A percentile compares a stretch with the other conserved stretches of the same genome.
phyloP scores from a whole-genome alignment of 2,329 filamentous ascomycete genomes.

The Dendrostoma leiphaemia region DNA sequence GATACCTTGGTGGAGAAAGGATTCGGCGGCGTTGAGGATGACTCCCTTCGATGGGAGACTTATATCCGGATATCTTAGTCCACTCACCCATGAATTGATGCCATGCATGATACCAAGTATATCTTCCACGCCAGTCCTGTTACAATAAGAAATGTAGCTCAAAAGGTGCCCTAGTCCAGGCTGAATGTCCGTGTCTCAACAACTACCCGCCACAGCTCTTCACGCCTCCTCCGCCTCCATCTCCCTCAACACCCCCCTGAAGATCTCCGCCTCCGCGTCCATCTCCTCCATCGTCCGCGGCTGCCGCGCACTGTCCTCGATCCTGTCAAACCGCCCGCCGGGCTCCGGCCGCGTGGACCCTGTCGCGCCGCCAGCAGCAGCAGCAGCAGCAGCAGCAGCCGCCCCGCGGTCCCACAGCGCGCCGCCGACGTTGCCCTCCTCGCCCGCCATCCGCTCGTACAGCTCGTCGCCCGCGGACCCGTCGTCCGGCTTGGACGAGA shows the following conservation, averaged over 20 bases:
- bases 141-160: too few species aligned
- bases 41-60: too few species aligned
- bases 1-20: too few species aligned
- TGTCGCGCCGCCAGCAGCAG: too few species aligned
- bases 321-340: conserved; percentile 60
- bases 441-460: conserved; percentile 78
- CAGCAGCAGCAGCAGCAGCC: too few species aligned
- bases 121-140: too few species aligned
- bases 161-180: not conserved
- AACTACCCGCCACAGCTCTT: too few species aligned
- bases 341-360: conserved; percentile 41
- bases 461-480: conserved; percentile 61
- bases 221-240: conserved; percentile 35
- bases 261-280: conserved; percentile 70
- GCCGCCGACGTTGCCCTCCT: conserved; percentile 79
- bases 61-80: too few species aligned
- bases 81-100: too few species aligned
- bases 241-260: conserved; percentile 50
- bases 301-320: conserved; percentile 69
- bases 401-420: conserved; percentile 65
- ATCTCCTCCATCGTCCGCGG: conserved; percentile 73
- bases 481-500: conserved; percentile 39
- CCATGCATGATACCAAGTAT: too few species aligned
- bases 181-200: too few species aligned
- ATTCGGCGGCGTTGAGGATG: too few species aligned